Evolutionary conservation across 495 filamentous ascomycete species (phyloP).

Genomic region (Podospora pseudoanserina): DNA sequence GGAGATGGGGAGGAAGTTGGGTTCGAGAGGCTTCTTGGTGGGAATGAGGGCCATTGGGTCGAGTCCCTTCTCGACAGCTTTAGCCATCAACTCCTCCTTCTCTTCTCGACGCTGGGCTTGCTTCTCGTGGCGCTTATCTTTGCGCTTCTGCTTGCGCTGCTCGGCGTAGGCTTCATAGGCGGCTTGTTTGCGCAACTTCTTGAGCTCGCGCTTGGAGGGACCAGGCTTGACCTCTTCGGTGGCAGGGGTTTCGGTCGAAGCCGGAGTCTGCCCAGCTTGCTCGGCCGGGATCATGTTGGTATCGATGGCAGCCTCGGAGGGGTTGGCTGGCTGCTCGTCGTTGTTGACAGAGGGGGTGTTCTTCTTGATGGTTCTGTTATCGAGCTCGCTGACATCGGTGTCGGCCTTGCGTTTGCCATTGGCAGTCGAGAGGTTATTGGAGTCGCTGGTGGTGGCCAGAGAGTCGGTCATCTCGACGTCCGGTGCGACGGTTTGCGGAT

Average conservation of each 20-base stretch:
- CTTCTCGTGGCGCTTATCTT: conserved; percentile 64
- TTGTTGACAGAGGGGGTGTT: conserved; percentile 7
- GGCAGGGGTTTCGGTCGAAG: conserved; percentile 6
- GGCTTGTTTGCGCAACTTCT: conserved; percentile 63
- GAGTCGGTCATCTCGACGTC: conserved; percentile 9
- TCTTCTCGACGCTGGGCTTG: conserved; percentile 54
- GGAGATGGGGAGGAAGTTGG: conserved; percentile 61
- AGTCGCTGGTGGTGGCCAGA: neutral
- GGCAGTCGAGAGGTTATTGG: conserved; percentile 2
- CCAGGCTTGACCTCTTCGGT: conserved; percentile 9
- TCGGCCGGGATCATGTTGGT: neutral
- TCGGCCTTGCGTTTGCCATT: conserved; percentile 33
- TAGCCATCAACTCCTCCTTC: conserved; percentile 37
- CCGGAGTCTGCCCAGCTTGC: neutral
- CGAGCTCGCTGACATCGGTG: conserved; percentile 20
- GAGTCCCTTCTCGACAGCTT: conserved; percentile 41
- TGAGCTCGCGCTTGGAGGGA: conserved; percentile 77
- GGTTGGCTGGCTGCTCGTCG: conserved; percentile 6
- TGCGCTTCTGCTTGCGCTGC: conserved; percentile 65
- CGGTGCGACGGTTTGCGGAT: neutral
- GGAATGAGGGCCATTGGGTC: conserved; percentile 28
- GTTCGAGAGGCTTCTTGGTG: conserved; percentile 26
- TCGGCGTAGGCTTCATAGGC: conserved; percentile 66
- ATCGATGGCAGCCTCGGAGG: conserved; percentile 7
- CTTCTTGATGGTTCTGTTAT: conserved; percentile 14